phyloP scores from a whole-genome alignment of 2,329 filamentous ascomycete genomes.

The Parafenestella ontariensis region DNA sequence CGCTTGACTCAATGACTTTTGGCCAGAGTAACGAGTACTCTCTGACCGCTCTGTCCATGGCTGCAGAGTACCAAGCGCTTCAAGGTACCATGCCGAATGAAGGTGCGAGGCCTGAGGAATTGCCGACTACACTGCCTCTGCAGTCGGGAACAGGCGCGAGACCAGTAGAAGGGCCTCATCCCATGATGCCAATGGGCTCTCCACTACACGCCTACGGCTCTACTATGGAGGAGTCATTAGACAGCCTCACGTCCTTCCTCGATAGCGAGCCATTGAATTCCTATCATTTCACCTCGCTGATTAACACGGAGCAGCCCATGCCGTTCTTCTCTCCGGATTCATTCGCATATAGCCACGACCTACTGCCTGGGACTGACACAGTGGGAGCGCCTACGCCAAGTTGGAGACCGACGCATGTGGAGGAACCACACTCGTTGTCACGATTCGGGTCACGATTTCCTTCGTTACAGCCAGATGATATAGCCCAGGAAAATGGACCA shows the following conservation, averaged over 20 bases:
- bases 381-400: conserved; percentile 4
- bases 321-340: conserved; percentile 53
- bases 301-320: conserved; percentile 52
- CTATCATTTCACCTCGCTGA: conserved; percentile 50
- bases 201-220: conserved; percentile 18
- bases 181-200: conserved; percentile 3
- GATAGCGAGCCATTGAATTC: conserved; percentile 48
- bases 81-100: conserved; percentile 35
- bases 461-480: conserved; percentile 49
- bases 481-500: conserved; percentile 13
- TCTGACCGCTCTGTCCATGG: conserved; percentile 51
- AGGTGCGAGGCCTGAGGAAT: conserved; percentile 12
- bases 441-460: conserved; percentile 50
- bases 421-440: conserved; percentile 44
- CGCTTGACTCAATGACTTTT: conserved; percentile 21
- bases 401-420: conserved; percentile 25
- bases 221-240: conserved; percentile 42
- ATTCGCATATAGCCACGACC: conserved; percentile 39
- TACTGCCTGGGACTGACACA: conserved; percentile 19
- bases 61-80: conserved; percentile 50
- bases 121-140: conserved; percentile 17
- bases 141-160: conserved; percentile 18
- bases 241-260: conserved; percentile 49
- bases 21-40: conserved; percentile 41
- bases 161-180: conserved; percentile 22